These are phyloP conservation scores for Phytophthora pini DNA, from an alignment of 352 stramenopile species.

Conservation along the genomic window DNA sequence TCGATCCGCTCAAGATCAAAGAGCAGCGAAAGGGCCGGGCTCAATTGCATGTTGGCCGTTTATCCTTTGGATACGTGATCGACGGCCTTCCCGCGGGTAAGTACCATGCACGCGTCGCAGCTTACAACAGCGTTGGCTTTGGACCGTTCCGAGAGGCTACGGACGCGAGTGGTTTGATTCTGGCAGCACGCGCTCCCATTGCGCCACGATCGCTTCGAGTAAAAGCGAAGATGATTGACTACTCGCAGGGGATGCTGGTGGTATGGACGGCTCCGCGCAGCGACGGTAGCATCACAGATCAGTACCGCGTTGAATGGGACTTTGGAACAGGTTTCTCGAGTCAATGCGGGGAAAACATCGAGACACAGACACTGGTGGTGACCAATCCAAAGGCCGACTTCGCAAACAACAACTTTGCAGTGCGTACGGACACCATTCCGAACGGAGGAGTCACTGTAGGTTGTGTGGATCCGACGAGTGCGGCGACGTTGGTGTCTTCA, in stretches of 20 bases:
- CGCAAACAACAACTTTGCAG: conserved; percentile 13
- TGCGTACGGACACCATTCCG: conserved; percentile 2
- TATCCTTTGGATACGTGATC: conserved; percentile 89
- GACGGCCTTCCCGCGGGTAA: conserved; percentile 72
- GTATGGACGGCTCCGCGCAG: conserved; percentile 86
- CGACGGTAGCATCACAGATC: conserved; percentile 68
- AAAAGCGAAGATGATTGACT: conserved; percentile 55
- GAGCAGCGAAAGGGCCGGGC: conserved; percentile 62
- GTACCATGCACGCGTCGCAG: conserved; percentile 92
- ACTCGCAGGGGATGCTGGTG: conserved; percentile 50
- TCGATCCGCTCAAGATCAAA: conserved; percentile 18
- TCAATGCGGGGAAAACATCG: conserved; percentile 68
- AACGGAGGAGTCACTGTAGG: conserved; percentile 7
- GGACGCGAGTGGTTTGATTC: conserved; percentile 38
- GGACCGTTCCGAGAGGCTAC: conserved; percentile 68
- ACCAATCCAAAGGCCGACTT: conserved; percentile 2
- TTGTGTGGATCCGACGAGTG: conserved; percentile 11
- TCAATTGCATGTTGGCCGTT: conserved; percentile 69
- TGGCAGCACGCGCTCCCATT: conserved; percentile 29
- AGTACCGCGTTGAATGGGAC: conserved; percentile 97
- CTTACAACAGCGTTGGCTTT: conserved; percentile 96
- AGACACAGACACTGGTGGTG: conserved; percentile 71
- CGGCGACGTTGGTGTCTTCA: background rate
- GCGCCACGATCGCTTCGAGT: conserved; percentile 83
- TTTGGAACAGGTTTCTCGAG: conserved; percentile 86